phyloP scores from a whole-genome alignment of 1,284 basidiomycete species.

The Vanrija humicola region DNA sequence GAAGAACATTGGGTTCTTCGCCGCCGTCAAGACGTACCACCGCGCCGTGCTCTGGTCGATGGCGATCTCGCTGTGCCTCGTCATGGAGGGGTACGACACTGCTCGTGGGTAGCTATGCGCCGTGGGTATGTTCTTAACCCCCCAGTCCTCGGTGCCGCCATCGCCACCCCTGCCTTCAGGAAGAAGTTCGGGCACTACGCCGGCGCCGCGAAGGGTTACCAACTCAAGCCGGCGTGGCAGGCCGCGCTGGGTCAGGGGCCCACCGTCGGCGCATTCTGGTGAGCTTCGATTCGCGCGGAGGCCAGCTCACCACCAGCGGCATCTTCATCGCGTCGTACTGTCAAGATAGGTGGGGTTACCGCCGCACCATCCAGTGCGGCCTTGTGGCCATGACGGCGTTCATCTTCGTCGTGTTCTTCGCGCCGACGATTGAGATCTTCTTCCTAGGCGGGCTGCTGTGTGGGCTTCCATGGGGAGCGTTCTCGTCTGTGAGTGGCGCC shows the following conservation, averaged over 20 bases:
- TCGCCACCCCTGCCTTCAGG: neutral
- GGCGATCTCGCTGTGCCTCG: neutral
- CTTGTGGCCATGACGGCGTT: slow-evolving; percentile 29
- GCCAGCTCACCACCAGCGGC: slow-evolving; percentile 7
- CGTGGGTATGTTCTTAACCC: too few relatives aligned
- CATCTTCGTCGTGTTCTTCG: slow-evolving; percentile 41
- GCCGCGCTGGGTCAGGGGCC: slow-evolving; percentile 15
- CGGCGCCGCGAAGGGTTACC: neutral
- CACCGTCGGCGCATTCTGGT: slow-evolving; percentile 3
- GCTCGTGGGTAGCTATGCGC: too few relatives aligned
- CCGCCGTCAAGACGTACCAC: neutral
- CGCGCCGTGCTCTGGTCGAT: neutral
- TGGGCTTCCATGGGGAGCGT: slow-evolving; percentile 49
- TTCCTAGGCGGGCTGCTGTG: slow-evolving; percentile 15
- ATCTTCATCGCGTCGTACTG: slow-evolving; percentile 16
- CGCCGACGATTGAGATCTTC: slow-evolving; percentile 17
- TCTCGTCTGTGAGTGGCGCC: slow-evolving; percentile 27
- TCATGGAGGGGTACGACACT: neutral
- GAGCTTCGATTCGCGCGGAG: slow-evolving; percentile 3
- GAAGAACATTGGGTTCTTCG: neutral
- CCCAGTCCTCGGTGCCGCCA: neutral
- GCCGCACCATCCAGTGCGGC: slow-evolving; percentile 11
- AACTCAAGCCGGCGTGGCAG: slow-evolving; percentile 16
- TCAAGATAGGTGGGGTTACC: slow-evolving; percentile 17
- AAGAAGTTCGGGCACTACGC: neutral